Percentiles rank a stretch among this genome's conserved stretches.
Conservation (phyloP, 331 rosid species). For the Spiraea crenata region DNA sequence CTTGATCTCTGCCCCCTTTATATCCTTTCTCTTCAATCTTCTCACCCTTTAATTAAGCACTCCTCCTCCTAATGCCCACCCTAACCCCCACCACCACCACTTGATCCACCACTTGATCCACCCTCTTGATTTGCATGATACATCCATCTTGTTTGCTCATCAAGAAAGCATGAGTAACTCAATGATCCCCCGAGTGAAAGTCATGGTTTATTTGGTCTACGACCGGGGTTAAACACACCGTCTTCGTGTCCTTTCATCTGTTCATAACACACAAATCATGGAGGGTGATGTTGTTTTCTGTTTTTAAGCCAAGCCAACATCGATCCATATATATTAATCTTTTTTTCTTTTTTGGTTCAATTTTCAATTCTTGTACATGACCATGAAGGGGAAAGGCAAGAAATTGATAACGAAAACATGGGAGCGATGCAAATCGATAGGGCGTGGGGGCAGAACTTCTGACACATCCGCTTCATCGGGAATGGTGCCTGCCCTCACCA, state of each 20-base stretch:
- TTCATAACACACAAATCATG: background rate
- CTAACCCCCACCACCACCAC: background rate
- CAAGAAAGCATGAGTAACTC: conserved; percentile 55
- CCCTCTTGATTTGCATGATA: background rate
- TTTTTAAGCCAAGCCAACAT: conserved; percentile 1
- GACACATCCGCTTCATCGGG: background rate
- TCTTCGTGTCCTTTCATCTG: background rate
- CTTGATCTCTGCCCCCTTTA: conserved; percentile 9
- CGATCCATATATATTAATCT: background rate
- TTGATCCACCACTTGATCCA: background rate
- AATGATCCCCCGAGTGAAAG: conserved; percentile 65
- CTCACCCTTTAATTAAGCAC: background rate
- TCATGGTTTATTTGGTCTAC: conserved; percentile 56
- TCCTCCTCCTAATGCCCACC: background rate
- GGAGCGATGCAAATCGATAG: conserved; percentile 78
- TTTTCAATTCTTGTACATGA: conserved; percentile 9
- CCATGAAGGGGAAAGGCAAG: conserved; percentile 26
- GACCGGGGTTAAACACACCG: conserved; percentile 56
- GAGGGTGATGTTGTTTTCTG: conserved; percentile 13
- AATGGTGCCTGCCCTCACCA: conserved; percentile 9
- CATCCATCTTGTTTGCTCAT: background rate
- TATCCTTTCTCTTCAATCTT: background rate
- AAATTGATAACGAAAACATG: conserved; percentile 63
- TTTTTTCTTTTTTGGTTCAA: background rate
- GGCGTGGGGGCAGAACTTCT: conserved; percentile 24